Evolutionary conservation across 495 filamentous ascomycete genomes (phyloP), one percentile per base, ranked within the genome.

Genomic region (Elasticomyces elasticus): DNA sequence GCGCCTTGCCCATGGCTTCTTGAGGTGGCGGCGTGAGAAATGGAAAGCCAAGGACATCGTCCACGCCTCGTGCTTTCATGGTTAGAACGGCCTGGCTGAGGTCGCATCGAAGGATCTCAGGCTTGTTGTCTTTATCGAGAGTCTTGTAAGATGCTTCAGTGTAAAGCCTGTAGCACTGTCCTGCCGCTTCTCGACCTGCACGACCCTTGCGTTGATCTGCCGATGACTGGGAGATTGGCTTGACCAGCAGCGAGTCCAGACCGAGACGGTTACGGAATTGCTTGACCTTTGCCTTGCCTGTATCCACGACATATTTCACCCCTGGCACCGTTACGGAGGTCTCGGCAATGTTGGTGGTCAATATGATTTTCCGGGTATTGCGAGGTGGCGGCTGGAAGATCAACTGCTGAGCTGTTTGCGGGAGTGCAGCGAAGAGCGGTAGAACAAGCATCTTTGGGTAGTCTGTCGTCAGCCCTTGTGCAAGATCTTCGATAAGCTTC

Each of bases 301-400:
- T 85, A 65, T 99, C 94, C 26, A 99, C 74, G 26, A 99, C 94
- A 62, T 80, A 87, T 1, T 89, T 80, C 3, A 99, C 89, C 1
- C 94, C 94, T 7, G 91, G 82, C 0, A 99, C 89, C 0, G 94
- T 99, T 50, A 99, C 84, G 0, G 94, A 99, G 0, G 94, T 97
- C 63, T 99, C 94, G 22, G 94, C 94, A 58, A 99, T 96, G 67
- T 99, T 99, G 13, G 94, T 99, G 0, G 89, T 79, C 2, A 99
- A 75, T 11, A 99, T 87, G 7, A 99, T 70, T 62, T 97, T 99
- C 35, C 94, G 78, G 0, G 85, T 94, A 42, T 73, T 75, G 19
- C 79, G 77, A 1, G 86, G 84, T 25, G 87, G 75, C 5, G 84
- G 86, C 23, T 80, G 74, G 64, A 99, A 99, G 23, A 90, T 86